Evolutionary conservation across 2,329 filamentous ascomycete genomes (phyloP).

Genomic region (Fusarium sublunatum): DNA sequence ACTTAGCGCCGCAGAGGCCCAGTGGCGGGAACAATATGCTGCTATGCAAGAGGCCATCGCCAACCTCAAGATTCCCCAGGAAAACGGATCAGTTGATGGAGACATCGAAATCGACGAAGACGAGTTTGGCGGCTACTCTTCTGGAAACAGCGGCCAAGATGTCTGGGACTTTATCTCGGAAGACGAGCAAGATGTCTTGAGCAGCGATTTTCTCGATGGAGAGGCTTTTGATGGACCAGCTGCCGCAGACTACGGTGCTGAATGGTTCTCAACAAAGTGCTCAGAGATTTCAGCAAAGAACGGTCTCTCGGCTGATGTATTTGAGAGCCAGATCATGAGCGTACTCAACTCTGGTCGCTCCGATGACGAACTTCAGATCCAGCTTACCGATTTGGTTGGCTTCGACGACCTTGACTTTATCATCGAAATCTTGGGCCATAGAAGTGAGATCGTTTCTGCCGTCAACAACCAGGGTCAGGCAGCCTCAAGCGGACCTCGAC

Average conservation of each 20-base stretch:
- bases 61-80: conserved; percentile 67
- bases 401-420: conserved; percentile 95
- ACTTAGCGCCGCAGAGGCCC: conserved; percentile 58
- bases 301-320: conserved; percentile 74
- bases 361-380: conserved; percentile 91
- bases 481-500: conserved; percentile 57
- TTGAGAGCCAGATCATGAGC: conserved; percentile 81
- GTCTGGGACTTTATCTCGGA: conserved; percentile 94
- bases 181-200: conserved; percentile 72
- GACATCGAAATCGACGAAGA: conserved; percentile 72
- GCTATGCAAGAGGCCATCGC: conserved; percentile 89
- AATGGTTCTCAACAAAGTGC: conserved; percentile 81
- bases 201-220: conserved; percentile 71
- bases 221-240: conserved; percentile 46
- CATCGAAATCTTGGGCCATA: conserved; percentile 85
- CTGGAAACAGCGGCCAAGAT: conserved; percentile 76
- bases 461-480: conserved; percentile 50
- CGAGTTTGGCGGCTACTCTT: conserved; percentile 66
- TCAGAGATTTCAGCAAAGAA: conserved; percentile 72
- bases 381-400: conserved; percentile 88
- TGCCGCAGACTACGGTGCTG: conserved; percentile 60
- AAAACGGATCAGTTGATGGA: conserved; percentile 53
- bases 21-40: conserved; percentile 87
- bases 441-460: conserved; percentile 71
- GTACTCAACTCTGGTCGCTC: conserved; percentile 74